Evolutionary conservation across 2,329 filamentous ascomycete species (phyloP), one percentile per base, ranked within the genome.

Genomic region (Colletotrichum sp.): DNA sequence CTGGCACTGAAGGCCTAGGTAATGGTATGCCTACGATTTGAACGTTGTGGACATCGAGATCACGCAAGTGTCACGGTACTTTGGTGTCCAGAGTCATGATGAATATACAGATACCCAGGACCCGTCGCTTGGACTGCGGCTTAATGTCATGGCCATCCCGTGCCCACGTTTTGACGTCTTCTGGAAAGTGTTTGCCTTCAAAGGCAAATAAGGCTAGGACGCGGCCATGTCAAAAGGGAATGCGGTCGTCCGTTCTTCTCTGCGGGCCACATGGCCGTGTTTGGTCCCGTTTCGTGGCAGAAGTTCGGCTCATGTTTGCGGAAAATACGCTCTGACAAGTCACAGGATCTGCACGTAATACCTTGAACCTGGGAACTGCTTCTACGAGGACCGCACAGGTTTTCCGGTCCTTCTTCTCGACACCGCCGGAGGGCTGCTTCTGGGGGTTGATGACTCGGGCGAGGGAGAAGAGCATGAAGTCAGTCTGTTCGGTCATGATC

Each of bases 341-440:
- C 52, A 65, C 69, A 62, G 60, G 26, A 70, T 65, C 60, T 71
- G 62, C 69, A 67, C 36, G 72, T 57, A 75, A 72, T 72, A 66
- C 60, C 44, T 59, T 49, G 26, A 60, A 59, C 44, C 26, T 36
- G 26, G 34, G 34, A 34, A 30, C 10, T 16, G 8, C 16, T 26
- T 36, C 12, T 21, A 26, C 26, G 30, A 16, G 6, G 18, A 21
- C 10, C 18, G 26, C 13, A 52, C 64, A 30, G 26, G 12, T 28
- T 34, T 36, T 18, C 12, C 6, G n/a, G 6, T 15, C n/a, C 9
- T 44, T 69, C 6, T 34, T 28, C 6, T 30, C 18, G 10, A 32
- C n/a, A 18, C 15, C 24, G 55, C 7, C 18, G 6, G 13, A 49
- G 36, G 16, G 26, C 59, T 63, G 44, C 44, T 52, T 52, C 28